Base-by-base conservation (phyloP, 441 rosid species). In the Raphanus hybrid region DNA sequence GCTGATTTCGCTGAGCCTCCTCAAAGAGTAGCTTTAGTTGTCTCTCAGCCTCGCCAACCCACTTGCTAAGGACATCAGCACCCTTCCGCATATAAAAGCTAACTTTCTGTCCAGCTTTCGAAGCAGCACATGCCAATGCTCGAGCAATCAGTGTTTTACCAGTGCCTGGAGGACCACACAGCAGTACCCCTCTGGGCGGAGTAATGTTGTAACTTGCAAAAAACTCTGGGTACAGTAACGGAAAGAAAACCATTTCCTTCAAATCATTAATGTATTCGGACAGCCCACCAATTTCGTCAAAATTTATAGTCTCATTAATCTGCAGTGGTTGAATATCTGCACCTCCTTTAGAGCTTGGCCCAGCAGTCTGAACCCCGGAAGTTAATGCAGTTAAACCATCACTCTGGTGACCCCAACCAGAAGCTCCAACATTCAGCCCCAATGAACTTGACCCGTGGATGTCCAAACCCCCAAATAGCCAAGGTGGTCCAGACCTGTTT, bases 31-130 rank as follows among this genome's bases (percentile, higher is more conserved):
- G 83, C 83, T 96, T 96, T 82, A 96, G 74, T 70, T 96, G 99
- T 80, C 99, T 94, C 83, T 96, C 99, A 67, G 99, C 99, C 91
- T 96, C 99, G 71, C 99, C 99, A 80, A 96, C 99, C 99, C 99
- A 96, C 83, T 96, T 96, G 86, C 99, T 96, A 80, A 96, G 98
- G 52, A 96, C 99, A 83, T 96, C 99, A 82, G 99, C 99, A 82
- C 99, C 99, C 87, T 96, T 96, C 20, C 99, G 93, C 99, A 96
- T 96, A 85, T 96, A 96, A 87, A 96, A 96, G 79, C 93, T 96
- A 74, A 96, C 99, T 84, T 96, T 96, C 91, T 96, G 98, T 35
- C 99, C 99, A 86, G 99, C 98, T 82, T 87, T 96, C 67, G 99
- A 96, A 87, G 99, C 99, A 88, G 99, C 97, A 87, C 96, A 93